These are phyloP conservation scores for Aspergillus hiratsukae DNA, from an alignment of 2,329 filamentous ascomycete genomes.

Conservation along the genomic window DNA sequence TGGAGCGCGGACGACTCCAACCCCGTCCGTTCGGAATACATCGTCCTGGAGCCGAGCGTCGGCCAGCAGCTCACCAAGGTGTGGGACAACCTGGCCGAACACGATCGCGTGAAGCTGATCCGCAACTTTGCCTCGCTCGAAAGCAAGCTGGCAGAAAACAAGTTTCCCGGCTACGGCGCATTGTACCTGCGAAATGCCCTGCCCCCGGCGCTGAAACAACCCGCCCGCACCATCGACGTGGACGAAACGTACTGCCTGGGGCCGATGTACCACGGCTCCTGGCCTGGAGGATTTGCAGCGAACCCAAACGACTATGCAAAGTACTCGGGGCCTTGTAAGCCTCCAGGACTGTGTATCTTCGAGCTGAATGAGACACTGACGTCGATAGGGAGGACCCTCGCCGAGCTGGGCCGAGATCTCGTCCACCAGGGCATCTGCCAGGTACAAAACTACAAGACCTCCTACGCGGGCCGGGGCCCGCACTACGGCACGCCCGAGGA, in stretches of 20 bases:
- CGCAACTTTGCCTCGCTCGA: conserved; percentile 24
- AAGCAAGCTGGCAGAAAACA: conserved; percentile 20
- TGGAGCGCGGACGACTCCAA: conserved; percentile 24
- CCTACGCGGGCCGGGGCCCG: conserved; percentile 9
- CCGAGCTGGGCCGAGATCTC: conserved; percentile 9
- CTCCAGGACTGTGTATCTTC: no score
- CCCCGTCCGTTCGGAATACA: conserved; percentile 30
- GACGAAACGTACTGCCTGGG: conserved; percentile 13
- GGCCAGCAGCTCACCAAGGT: conserved; percentile 24
- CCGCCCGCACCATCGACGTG: conserved; percentile 8
- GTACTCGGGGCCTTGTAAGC: conserved; percentile 14
- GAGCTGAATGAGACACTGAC: background rate
- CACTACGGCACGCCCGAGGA: conserved; percentile 14
- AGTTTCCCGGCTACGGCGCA: conserved; percentile 16
- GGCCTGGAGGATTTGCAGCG: conserved; percentile 12
- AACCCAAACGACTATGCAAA: conserved; percentile 9
- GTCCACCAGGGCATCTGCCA: conserved; percentile 12
- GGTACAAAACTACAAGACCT: conserved; percentile 9
- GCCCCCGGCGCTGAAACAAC: background rate
- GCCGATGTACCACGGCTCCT: conserved; percentile 13
- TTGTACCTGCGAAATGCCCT: conserved; percentile 8
- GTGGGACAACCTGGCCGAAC: conserved; percentile 24
- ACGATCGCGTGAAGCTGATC: conserved; percentile 21
- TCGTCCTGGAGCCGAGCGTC: conserved; percentile 29
- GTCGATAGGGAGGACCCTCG: conserved; percentile 7